phyloP scores from a whole-genome alignment of 2,329 filamentous ascomycete species.

The Plenodomus biglobosus region DNA sequence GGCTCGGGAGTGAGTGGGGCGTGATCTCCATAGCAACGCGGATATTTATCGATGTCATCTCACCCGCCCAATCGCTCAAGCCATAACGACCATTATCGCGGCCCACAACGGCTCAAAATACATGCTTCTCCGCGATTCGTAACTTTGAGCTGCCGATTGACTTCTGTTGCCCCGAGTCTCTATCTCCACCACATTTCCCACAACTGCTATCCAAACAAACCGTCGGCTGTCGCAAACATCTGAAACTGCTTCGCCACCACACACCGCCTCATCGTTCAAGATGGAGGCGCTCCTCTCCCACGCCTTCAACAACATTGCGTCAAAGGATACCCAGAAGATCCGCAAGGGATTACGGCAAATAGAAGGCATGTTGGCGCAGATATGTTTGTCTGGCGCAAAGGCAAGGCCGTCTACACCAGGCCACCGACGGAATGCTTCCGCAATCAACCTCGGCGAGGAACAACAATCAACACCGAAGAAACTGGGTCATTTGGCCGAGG shows the following conservation, averaged over 20 bases:
- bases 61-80: conserved; percentile 8
- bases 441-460: conserved; percentile 38
- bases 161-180: conserved; percentile 3
- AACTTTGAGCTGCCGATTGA: conserved; percentile 23
- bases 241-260: conserved; percentile 7
- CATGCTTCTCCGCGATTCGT: conserved; percentile 30
- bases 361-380: conserved; percentile 89
- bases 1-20: conserved; percentile 11
- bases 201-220: neutral
- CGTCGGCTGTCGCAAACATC: neutral
- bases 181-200: conserved; percentile 9
- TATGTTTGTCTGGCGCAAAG: conserved; percentile 69
- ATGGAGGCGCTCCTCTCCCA: conserved; percentile 94
- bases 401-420: conserved; percentile 35
- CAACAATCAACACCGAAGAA: conserved; percentile 43
- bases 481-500: conserved; percentile 70
- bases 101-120: conserved; percentile 31
- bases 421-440: conserved; percentile 44
- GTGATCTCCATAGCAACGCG: conserved; percentile 17
- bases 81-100: conserved; percentile 18
- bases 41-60: conserved; percentile 22
- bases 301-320: conserved; percentile 95
- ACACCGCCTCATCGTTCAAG: conserved; percentile 12
- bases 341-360: conserved; percentile 93
- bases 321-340: conserved; percentile 85